Evolutionary conservation across 2,329 filamentous ascomycete species (phyloP).

Genomic region (Exophiala viscosa): DNA sequence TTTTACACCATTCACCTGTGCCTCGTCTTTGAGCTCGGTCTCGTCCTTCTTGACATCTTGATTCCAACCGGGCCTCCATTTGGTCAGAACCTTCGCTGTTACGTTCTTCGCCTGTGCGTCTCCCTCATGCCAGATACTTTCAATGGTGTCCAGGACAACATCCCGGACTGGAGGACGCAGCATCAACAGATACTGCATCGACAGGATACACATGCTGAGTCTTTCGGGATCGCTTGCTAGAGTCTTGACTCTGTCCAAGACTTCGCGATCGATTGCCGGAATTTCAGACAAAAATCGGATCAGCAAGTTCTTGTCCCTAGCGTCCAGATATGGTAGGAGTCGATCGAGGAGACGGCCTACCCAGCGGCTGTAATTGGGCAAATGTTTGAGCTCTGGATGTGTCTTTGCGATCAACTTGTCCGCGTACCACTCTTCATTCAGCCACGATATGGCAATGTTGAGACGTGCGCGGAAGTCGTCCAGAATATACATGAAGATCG

Average conservation of each 20-base stretch:
- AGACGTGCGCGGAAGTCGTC: constrained; percentile 89
- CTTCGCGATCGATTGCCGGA: constrained; percentile 67
- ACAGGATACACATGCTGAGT: constrained; percentile 56
- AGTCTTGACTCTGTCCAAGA: constrained; percentile 68
- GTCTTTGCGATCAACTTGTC: constrained; percentile 59
- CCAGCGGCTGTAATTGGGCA: constrained; percentile 71
- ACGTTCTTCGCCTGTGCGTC: constrained; percentile 47
- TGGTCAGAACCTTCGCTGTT: constrained; percentile 52
- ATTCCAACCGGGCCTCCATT: constrained; percentile 48
- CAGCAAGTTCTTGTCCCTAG: constrained; percentile 74
- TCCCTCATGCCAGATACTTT: constrained; percentile 56
- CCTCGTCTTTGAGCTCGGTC: background rate
- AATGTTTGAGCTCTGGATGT: constrained; percentile 31
- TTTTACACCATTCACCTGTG: constrained; percentile 11
- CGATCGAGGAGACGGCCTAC: constrained; percentile 78
- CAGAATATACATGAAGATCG: constrained; percentile 78
- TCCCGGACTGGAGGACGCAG: constrained; percentile 58
- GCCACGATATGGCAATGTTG: constrained; percentile 85
- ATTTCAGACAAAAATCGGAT: constrained; percentile 91
- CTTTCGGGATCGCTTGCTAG: constrained; percentile 62
- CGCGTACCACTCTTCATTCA: constrained; percentile 98
- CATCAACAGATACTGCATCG: constrained; percentile 57
- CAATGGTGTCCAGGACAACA: constrained; percentile 55
- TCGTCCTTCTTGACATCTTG: constrained; percentile 18
- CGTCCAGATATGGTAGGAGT: constrained; percentile 85